Base-by-base conservation (phyloP, 352 stramenopile species). In the Globisporangium okanoganense region DNA sequence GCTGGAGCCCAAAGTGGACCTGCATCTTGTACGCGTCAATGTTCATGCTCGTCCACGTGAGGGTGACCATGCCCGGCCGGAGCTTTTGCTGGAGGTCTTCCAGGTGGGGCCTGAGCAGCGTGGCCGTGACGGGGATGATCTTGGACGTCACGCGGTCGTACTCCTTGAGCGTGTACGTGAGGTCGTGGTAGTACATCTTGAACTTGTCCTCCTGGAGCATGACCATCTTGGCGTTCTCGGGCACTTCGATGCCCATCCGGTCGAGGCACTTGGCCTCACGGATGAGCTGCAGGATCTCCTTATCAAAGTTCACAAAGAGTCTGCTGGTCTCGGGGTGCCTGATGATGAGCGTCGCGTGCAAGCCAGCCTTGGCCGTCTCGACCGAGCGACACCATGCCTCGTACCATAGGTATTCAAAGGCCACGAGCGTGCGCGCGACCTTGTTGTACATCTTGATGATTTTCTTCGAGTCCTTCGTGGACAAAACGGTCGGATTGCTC, bases 391-490 rank as follows among this genome's bases (percentile, higher is more conserved):
- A 90, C 88, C 88, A 96, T 0, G 87, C 87, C 67, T 94, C 83
- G 64, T 94, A 95, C 88, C 88, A 96, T 10, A 95, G 58, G 56
- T 95, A 95, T 58, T 96, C 87, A 25, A 96, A 96, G 3, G 87
- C 88, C 7, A 96, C 84, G n/a, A 96, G 76, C 27, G 88, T 96
- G 3, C 85, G 79, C 3, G 88, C 85, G 3, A 96, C 82, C 63
- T 94, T 95, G 68, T 96, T 96, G 76, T 96, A 96, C 16, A 82
- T 92, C 65, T 92, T 92, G 62, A 96, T 93, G 49, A 96, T 96
- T 73, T 92, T 93, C 65, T 94, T 94, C 2, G 76, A 90, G 54
- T 96, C 88, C 49, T 94, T 94, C 2, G 81, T 94, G 0, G 83
- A 89, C 6, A 96, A 69, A 7, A 96, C 88, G 0, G 72, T 90